Evolutionary conservation across 2,329 filamentous ascomycete species (phyloP).

Genomic region (Delphinella strobiligena): DNA sequence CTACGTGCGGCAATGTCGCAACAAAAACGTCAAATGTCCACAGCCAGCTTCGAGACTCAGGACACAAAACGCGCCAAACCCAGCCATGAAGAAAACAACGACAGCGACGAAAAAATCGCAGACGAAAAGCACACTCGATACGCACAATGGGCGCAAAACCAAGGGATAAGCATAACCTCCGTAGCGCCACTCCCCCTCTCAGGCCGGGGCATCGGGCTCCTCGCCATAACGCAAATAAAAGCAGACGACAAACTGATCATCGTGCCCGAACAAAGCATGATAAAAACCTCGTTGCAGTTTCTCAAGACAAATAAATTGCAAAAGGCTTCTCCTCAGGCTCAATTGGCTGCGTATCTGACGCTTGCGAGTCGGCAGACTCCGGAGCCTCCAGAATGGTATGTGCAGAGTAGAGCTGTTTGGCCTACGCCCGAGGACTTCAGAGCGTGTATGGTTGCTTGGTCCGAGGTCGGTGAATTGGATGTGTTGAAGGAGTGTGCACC

Average conservation of each 20-base stretch:
- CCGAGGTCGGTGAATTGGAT: constrained; percentile 29
- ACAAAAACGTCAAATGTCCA: no score
- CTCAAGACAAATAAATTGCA: constrained; percentile 29
- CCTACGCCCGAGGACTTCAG: constrained; percentile 51
- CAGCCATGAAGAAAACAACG: no score
- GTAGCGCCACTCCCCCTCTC: constrained; percentile 56
- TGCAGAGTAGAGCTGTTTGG: constrained; percentile 54
- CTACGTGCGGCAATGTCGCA: no score
- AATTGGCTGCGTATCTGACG: constrained; percentile 44
- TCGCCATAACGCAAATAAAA: constrained; percentile 55
- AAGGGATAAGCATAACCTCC: constrained; percentile 55
- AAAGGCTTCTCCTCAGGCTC: constrained; percentile 42
- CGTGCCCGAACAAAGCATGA: constrained; percentile 51
- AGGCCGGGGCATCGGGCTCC: constrained; percentile 65
- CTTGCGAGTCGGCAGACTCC: background rate
- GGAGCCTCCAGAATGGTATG: constrained; percentile 10
- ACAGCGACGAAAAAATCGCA: no score
- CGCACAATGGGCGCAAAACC: constrained; percentile 52
- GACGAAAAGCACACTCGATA: constrained; percentile 40
- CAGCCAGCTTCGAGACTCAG: no score
- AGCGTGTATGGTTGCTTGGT: constrained; percentile 40
- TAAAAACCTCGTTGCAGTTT: constrained; percentile 46
- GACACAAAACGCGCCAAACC: background rate
- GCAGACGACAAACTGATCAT: constrained; percentile 49
- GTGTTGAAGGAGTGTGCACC: constrained; percentile 28